These are phyloP conservation scores for Leptomonas pyrrhocoris DNA, from an alignment of 208 protist genomes.

Conservation along the genomic window DNA sequence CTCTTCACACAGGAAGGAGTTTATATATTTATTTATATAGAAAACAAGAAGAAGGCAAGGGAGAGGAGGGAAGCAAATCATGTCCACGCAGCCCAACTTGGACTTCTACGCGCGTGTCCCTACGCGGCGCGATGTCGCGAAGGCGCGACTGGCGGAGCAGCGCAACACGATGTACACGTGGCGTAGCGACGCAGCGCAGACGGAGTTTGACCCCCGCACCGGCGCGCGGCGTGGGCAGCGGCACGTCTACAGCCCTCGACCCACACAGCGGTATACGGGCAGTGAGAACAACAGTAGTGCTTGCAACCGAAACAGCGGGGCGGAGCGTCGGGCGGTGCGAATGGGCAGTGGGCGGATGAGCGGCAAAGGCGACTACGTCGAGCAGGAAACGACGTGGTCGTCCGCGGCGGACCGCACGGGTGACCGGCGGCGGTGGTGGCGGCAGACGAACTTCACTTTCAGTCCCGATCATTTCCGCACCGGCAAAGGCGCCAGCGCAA, in stretches of 20 bases:
- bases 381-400: slow-evolving; percentile 23
- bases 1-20: no score
- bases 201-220: slow-evolving; percentile 29
- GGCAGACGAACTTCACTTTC: slow-evolving; percentile 36
- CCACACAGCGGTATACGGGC: slow-evolving; percentile 18
- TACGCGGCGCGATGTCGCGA: slow-evolving; percentile 22
- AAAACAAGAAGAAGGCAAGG: no score
- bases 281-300: background rate
- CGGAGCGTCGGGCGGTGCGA: no score
- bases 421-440: slow-evolving; percentile 44
- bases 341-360: background rate
- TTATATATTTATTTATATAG: background rate
- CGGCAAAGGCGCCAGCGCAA: background rate
- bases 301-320: no score
- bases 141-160: slow-evolving; percentile 32
- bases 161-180: slow-evolving; percentile 56
- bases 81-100: slow-evolving; percentile 29
- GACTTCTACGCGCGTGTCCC: slow-evolving; percentile 47
- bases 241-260: slow-evolving; percentile 15
- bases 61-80: background rate
- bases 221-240: slow-evolving; percentile 14
- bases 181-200: slow-evolving; percentile 31
- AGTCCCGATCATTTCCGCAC: slow-evolving; percentile 22
- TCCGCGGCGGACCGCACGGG: slow-evolving; percentile 15
- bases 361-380: background rate